phyloP scores from a whole-genome alignment of 169 alveolate species.

The Eimeria mitis region DNA sequence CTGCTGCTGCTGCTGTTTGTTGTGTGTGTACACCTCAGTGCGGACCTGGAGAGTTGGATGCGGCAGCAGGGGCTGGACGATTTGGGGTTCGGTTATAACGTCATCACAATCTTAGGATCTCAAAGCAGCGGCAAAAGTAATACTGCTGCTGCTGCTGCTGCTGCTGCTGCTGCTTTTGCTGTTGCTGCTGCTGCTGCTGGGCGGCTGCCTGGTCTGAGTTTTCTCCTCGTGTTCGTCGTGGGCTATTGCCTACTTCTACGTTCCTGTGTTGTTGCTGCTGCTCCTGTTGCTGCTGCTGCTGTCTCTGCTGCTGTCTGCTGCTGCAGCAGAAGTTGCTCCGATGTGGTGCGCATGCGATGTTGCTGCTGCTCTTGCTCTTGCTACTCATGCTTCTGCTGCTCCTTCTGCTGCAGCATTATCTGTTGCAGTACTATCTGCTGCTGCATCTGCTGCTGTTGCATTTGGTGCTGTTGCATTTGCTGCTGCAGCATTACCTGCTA shows the following conservation, averaged over 20 bases:
- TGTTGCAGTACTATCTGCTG: not conserved
- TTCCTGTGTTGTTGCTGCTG: no score
- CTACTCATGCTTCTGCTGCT: not conserved
- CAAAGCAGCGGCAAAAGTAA: conserved; percentile 96
- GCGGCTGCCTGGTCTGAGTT: no score
- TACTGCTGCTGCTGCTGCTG: not conserved
- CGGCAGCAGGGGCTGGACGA: conserved; percentile 22
- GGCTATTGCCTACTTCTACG: no score
- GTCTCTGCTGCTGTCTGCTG: not conserved
- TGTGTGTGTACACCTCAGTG: conserved; percentile 40
- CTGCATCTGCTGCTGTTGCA: conserved; percentile 1
- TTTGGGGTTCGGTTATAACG: conserved; percentile 88
- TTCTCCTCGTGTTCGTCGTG: no score
- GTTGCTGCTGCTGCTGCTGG: not conserved
- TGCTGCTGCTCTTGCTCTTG: not conserved
- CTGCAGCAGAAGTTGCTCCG: no score
- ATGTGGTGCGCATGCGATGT: no score
- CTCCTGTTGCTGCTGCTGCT: not conserved
- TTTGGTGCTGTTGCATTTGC: not conserved
- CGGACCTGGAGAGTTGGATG: conserved; percentile 68
- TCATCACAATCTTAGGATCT: conserved; percentile 93
- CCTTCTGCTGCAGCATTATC: not conserved
- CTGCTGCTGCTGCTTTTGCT: conserved; percentile 19
- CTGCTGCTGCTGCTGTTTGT: conserved; percentile 9
- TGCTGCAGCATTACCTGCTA: no score